These are phyloP conservation scores for Venustampulla echinocandica DNA, from an alignment of 495 filamentous ascomycete genomes.

Conservation along the genomic window DNA sequence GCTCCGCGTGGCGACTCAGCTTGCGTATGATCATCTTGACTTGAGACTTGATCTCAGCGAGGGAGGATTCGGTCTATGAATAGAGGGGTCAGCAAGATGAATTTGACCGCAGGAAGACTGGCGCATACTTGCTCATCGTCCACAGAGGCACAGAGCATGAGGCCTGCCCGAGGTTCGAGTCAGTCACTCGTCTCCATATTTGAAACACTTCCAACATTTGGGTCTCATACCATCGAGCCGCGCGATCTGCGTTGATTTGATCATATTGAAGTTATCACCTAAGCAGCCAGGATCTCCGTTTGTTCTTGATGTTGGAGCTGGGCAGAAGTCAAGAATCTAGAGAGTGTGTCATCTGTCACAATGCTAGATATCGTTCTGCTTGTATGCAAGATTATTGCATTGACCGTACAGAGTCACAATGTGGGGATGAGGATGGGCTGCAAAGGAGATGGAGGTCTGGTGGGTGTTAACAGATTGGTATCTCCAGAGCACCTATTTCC, in stretches of 20 bases:
- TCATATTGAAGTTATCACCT: conserved; percentile 62
- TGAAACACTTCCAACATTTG: neutral
- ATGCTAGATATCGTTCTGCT: too few species aligned
- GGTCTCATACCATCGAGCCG: conserved; percentile 71
- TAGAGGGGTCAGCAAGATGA: neutral
- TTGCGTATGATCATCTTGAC: conserved; percentile 82
- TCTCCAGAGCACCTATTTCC: too few species aligned
- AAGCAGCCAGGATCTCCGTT: neutral
- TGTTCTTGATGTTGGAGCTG: neutral
- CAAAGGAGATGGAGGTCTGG: too few species aligned
- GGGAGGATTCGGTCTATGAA: conserved; percentile 54
- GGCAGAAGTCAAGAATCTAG: too few species aligned
- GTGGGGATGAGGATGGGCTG: too few species aligned
- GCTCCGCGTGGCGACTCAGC: conserved; percentile 77
- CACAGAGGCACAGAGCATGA: conserved; percentile 90
- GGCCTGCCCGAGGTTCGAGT: conserved; percentile 43
- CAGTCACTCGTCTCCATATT: conserved; percentile 5
- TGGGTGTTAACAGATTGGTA: too few species aligned
- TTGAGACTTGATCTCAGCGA: conserved; percentile 82
- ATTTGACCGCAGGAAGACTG: neutral
- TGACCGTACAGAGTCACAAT: too few species aligned
- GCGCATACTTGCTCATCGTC: conserved; percentile 72
- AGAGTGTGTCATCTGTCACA: too few species aligned
- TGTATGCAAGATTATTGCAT: too few species aligned
- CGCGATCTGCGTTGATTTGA: conserved; percentile 89